A percentile compares a stretch with the other conserved stretches of the same genome.
These are phyloP conservation scores for Sporothrix brunneoviolacea DNA, from an alignment of 2,329 filamentous ascomycete species.

Conservation along the genomic window DNA sequence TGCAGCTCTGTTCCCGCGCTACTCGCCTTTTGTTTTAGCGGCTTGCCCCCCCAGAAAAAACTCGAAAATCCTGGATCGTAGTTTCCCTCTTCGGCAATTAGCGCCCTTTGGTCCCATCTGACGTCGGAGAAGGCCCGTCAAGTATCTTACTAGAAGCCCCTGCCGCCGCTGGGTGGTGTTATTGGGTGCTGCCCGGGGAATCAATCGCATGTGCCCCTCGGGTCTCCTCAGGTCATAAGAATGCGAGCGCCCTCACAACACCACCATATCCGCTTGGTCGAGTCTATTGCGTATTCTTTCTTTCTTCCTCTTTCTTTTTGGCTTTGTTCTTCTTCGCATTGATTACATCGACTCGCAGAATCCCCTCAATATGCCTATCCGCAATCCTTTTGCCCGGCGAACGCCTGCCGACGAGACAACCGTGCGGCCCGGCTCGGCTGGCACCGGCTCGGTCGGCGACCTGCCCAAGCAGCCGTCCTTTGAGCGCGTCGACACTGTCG, in stretches of 20 bases:
- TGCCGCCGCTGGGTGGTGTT: no score
- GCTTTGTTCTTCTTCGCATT: neutral
- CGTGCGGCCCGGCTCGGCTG: neutral
- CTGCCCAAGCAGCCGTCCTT: slow-evolving; percentile 35
- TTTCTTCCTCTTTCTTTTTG: neutral
- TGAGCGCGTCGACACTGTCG: slow-evolving; percentile 56
- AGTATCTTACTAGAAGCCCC: no score
- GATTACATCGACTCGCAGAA: no score
- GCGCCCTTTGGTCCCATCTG: slow-evolving; percentile 2
- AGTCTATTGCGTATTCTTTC: no score
- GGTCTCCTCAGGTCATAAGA: neutral
- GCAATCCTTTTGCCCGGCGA: slow-evolving; percentile 63
- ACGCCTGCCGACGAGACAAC: slow-evolving; percentile 12
- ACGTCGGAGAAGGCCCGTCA: slow-evolving; percentile 5
- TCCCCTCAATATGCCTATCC: slow-evolving; percentile 51
- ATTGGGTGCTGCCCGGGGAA: no score
- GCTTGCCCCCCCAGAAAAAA: no score
- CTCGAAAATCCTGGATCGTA: no score
- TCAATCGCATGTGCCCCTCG: neutral
- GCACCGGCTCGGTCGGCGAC: neutral
- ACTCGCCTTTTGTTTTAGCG: no score
- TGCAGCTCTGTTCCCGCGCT: no score
- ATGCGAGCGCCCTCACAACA: no score
- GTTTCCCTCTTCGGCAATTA: slow-evolving; percentile 1
- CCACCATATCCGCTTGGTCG: neutral